phyloP scores from a whole-genome alignment of 2,329 filamentous ascomycete species.

The Aspergillus costaricaensis region DNA sequence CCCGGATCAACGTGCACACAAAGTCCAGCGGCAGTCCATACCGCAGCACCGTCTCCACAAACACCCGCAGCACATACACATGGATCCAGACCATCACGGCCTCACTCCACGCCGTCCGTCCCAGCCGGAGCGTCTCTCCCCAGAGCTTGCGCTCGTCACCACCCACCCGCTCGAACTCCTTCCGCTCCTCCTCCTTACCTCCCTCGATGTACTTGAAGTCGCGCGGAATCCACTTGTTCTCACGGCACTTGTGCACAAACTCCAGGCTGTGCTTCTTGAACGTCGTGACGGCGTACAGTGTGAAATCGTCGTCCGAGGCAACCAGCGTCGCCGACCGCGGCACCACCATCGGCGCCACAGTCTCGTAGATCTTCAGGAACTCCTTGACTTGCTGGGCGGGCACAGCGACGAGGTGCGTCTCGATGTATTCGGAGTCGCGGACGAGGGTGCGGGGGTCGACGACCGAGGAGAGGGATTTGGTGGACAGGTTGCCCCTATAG shows the following conservation, averaged over 20 bases:
- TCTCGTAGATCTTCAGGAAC: constrained; percentile 87
- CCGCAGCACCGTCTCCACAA: constrained; percentile 95
- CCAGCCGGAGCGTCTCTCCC: constrained; percentile 85
- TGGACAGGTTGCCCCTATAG: constrained; percentile 81
- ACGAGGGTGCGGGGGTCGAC: constrained; percentile 79
- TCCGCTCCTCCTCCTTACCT: constrained; percentile 83
- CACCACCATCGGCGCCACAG: constrained; percentile 85
- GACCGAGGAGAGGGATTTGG: constrained; percentile 87
- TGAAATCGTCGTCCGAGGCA: constrained; percentile 85
- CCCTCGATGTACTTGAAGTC: constrained; percentile 94
- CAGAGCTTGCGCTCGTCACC: constrained; percentile 89
- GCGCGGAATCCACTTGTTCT: constrained; percentile 90
- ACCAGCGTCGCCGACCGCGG: constrained; percentile 81
- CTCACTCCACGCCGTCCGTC: constrained; percentile 92
- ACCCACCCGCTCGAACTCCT: constrained; percentile 77
- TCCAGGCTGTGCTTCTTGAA: constrained; percentile 91
- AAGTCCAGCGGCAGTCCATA: constrained; percentile 93
- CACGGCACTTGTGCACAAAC: constrained; percentile 88
- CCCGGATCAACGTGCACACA: constrained; percentile 80
- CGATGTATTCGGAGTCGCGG: constrained; percentile 91
- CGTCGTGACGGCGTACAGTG: constrained; percentile 81
- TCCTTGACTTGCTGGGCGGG: constrained; percentile 80
- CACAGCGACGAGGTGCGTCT: constrained; percentile 91
- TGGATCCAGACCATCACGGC: constrained; percentile 96
- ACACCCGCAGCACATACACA: constrained; percentile 84